A percentile compares a stretch with the other conserved stretches of the same genome.
phyloP scores from a whole-genome alignment of 2,329 filamentous ascomycete genomes.

The Pyricularia pennisetigena region DNA sequence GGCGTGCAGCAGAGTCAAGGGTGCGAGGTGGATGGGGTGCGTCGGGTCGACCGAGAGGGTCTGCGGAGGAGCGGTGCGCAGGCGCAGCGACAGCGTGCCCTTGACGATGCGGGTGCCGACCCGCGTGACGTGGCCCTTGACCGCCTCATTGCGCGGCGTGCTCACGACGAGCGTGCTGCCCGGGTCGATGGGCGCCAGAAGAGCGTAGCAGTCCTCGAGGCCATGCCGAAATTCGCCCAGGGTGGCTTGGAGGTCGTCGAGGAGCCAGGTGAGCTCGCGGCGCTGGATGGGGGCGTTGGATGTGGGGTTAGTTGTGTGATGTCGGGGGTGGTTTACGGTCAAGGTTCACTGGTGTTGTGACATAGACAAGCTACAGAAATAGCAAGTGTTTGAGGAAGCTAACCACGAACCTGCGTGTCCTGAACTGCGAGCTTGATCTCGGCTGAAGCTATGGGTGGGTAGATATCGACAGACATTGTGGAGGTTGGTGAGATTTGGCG shows the following conservation, averaged over 20 bases:
- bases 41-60: constrained; percentile 37
- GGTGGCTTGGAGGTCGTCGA: constrained; percentile 35
- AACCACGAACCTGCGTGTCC: constrained; percentile 36
- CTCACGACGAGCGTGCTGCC: constrained; percentile 86
- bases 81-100: constrained; percentile 69
- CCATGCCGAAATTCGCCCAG: constrained; percentile 48
- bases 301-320: constrained; percentile 16
- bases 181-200: constrained; percentile 75
- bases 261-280: constrained; percentile 46
- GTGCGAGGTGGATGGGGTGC: constrained; percentile 49
- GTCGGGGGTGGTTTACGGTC: too few species aligned
- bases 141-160: constrained; percentile 73
- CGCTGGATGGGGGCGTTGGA: constrained; percentile 23
- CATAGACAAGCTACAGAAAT: neutral
- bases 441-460: constrained; percentile 40
- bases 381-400: neutral
- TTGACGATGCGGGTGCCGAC: constrained; percentile 88
- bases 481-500: neutral
- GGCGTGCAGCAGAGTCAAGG: constrained; percentile 63
- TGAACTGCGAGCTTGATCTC: constrained; percentile 40
- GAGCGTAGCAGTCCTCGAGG: constrained; percentile 78
- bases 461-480: constrained; percentile 48
- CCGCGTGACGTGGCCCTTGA: constrained; percentile 88
- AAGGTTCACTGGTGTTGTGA: neutral
- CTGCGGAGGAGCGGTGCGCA: constrained; percentile 53